These are phyloP conservation scores for Lizonia empirigonia DNA, from an alignment of 2,329 filamentous ascomycete genomes.

Conservation along the genomic window DNA sequence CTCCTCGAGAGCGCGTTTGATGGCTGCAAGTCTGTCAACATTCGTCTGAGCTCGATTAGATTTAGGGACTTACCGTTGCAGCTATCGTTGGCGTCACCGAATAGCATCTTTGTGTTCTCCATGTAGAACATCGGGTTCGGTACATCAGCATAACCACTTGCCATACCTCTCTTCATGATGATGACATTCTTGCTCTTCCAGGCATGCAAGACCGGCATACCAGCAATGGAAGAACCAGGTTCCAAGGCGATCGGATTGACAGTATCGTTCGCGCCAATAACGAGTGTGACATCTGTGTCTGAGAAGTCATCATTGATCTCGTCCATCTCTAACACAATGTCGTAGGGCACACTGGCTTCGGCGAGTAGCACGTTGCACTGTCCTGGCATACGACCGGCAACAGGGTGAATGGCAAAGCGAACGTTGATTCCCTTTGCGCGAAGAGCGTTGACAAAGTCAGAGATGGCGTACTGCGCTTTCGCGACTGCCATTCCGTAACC, in stretches of 20 bases:
- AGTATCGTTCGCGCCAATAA: conserved; percentile 91
- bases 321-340: conserved; percentile 93
- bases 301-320: conserved; percentile 93
- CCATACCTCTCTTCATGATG: conserved; percentile 91
- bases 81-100: conserved; percentile 84
- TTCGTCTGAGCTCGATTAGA: background rate
- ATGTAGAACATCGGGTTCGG: conserved; percentile 94
- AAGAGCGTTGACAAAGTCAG: conserved; percentile 76
- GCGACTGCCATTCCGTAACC: conserved; percentile 95
- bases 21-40: conserved; percentile 36
- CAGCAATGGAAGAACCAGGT: conserved; percentile 81
- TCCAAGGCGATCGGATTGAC: conserved; percentile 90
- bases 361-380: conserved; percentile 91
- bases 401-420: conserved; percentile 87
- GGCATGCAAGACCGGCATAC: conserved; percentile 89
- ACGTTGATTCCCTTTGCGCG: conserved; percentile 79
- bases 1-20: conserved; percentile 46
- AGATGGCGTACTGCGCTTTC: conserved; percentile 89
- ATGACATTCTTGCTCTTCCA: conserved; percentile 95
- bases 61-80: conserved; percentile 64
- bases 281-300: conserved; percentile 83
- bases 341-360: conserved; percentile 86
- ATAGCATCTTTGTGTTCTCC: conserved; percentile 87
- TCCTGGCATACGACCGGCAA: conserved; percentile 89
- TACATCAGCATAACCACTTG: conserved; percentile 87